Conservation (phyloP, 352 stramenopile genomes). For the Thalassiosira sp. region DNA sequence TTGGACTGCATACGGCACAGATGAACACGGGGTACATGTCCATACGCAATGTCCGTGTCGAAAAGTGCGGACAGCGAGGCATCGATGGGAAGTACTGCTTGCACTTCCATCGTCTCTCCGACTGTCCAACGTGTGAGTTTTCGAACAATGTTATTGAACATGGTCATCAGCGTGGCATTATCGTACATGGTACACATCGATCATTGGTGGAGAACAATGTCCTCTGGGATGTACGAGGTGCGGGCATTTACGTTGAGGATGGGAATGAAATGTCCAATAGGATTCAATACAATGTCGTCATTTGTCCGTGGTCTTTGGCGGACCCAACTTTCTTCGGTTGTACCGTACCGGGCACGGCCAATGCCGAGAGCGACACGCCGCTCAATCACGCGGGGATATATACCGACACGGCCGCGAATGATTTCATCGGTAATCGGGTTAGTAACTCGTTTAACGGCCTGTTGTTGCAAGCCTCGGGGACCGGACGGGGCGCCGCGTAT, state of each 20-base stretch:
- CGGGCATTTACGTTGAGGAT: conserved; percentile 71
- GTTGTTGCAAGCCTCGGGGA: conserved; percentile 42
- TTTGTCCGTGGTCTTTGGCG: conserved; percentile 60
- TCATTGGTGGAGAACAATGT: conserved; percentile 62
- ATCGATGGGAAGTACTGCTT: conserved; percentile 71
- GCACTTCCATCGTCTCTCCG: conserved; percentile 62
- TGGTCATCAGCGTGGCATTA: conserved; percentile 68
- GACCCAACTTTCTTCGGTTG: conserved; percentile 56
- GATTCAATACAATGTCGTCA: conserved; percentile 62
- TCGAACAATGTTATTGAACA: conserved; percentile 67
- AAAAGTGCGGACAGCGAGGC: conserved; percentile 66
- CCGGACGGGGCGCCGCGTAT: conserved; percentile 36
- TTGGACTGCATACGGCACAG: conserved; percentile 60
- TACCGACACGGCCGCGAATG: conserved; percentile 43
- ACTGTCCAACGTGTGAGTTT: conserved; percentile 64
- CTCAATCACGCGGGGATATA: conserved; percentile 67
- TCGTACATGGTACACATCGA: conserved; percentile 63
- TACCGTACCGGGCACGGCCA: conserved; percentile 65
- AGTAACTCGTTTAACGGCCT: conserved; percentile 71
- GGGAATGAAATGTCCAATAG: conserved; percentile 77
- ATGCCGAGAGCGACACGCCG: conserved; percentile 46
- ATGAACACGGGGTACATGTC: conserved; percentile 40
- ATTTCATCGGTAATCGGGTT: conserved; percentile 61
- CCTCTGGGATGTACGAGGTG: conserved; percentile 64
- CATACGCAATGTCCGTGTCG: conserved; percentile 60